These are phyloP conservation scores for Wickerhamomyces rabaulensis DNA, from an alignment of 805 yeast species.

Conservation along the genomic window DNA sequence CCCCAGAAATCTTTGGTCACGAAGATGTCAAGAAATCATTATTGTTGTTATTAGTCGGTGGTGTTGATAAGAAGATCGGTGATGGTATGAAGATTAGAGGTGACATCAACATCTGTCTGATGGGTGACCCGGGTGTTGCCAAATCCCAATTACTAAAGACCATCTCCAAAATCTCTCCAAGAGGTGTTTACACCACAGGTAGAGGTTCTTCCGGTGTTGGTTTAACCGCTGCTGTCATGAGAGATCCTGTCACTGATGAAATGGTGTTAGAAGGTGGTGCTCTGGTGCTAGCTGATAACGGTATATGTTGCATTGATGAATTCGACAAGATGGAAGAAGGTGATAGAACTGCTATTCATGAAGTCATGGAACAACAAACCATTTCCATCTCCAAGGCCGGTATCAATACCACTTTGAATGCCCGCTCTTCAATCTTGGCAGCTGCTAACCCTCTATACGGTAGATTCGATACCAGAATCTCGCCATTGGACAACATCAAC, in stretches of 20 bases:
- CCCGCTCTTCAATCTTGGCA: conserved; percentile 90
- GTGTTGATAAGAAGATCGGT: conserved; percentile 89
- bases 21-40: conserved; percentile 89
- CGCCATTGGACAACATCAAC: conserved; percentile 93
- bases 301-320: conserved; percentile 98
- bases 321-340: conserved; percentile 98
- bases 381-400: conserved; percentile 97
- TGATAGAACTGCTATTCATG: conserved; percentile 97
- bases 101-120: conserved; percentile 88
- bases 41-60: conserved; percentile 81
- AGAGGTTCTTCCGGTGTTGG: conserved; percentile 99
- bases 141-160: conserved; percentile 93
- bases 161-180: conserved; percentile 87
- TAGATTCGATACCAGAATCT: conserved; percentile 81
- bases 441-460: conserved; percentile 99
- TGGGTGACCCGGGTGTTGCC: conserved; percentile 99
- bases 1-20: conserved; percentile 97
- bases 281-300: conserved; percentile 91
- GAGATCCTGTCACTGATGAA: conserved; percentile 98
- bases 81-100: conserved; percentile 98
- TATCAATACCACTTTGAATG: conserved; percentile 91
- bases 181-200: conserved; percentile 97
- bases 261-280: conserved; percentile 99
- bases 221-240: conserved; percentile 97
- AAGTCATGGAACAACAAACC: conserved; percentile 99